These are phyloP conservation scores for Neopestalotiopsis sp. DNA, from an alignment of 2,329 filamentous ascomycete species.

Conservation along the genomic window DNA sequence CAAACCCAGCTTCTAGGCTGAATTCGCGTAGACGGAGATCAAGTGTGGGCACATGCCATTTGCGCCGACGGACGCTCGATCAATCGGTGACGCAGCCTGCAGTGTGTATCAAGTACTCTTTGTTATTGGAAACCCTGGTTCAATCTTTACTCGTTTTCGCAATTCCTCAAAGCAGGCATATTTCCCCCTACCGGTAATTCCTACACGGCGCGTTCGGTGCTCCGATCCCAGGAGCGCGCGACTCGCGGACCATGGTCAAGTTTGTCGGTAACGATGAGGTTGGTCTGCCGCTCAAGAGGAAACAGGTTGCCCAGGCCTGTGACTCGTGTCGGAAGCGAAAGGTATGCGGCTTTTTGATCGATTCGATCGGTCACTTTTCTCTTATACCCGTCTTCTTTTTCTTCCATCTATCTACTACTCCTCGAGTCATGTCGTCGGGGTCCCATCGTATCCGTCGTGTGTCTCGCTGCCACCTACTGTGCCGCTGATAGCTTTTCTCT, in stretches of 20 bases:
- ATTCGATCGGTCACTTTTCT: not conserved
- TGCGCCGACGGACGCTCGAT: not conserved
- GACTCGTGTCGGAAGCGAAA: constrained; percentile 60
- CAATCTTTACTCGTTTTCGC: not conserved
- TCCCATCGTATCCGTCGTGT: not conserved
- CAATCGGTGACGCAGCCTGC: not conserved
- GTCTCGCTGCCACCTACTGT: not conserved
- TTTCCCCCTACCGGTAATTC: not conserved
- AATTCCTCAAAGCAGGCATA: not conserved
- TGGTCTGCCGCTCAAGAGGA: constrained; percentile 63
- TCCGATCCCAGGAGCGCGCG: not conserved
- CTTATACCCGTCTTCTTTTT: not conserved
- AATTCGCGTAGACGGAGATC: not conserved
- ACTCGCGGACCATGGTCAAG: constrained; percentile 47
- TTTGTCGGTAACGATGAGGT: constrained; percentile 62
- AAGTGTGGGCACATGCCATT: not conserved
- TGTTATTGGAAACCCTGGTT: not conserved
- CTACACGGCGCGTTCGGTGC: not conserved
- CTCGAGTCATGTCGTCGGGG: not conserved
- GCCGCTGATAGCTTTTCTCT: not conserved
- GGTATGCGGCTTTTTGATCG: constrained; percentile 36
- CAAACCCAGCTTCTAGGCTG: not conserved
- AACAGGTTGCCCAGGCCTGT: constrained; percentile 65
- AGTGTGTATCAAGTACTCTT: not conserved
- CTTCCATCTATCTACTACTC: no score